Percentiles rank a stretch among this genome's conserved stretches.
phyloP scores from a whole-genome alignment of 495 filamentous ascomycete genomes.

The Hypoxylon rickii region DNA sequence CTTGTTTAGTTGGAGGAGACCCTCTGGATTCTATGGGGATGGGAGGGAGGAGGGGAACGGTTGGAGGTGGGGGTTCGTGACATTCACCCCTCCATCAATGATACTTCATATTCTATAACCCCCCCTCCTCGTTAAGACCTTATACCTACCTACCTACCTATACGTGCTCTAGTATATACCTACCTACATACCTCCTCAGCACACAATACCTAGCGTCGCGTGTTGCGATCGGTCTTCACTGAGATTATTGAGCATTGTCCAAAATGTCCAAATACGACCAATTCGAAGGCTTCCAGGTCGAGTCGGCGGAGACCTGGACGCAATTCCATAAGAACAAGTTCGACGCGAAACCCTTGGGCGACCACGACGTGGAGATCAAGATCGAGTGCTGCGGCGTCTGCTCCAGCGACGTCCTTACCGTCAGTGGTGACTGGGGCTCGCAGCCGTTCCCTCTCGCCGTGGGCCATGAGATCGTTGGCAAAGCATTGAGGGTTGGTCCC shows the following conservation, averaged over 20 bases:
- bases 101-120: no score
- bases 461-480: conserved; percentile 58
- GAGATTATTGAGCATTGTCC: no score
- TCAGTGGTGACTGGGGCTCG: conserved; percentile 60
- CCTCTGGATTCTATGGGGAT: no score
- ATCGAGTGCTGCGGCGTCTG: conserved; percentile 58
- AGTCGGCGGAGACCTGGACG: conserved; percentile 55
- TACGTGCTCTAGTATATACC: not conserved
- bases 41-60: not conserved
- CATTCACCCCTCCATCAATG: not conserved
- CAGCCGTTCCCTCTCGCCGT: conserved; percentile 58
- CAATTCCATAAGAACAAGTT: conserved; percentile 62
- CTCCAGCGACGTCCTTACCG: conserved; percentile 61
- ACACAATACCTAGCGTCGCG: not conserved
- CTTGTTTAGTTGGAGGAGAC: no score
- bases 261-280: conserved; percentile 41
- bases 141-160: not conserved
- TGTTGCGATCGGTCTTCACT: no score
- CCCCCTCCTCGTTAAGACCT: no score
- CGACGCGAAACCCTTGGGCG: conserved; percentile 61
- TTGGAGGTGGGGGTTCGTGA: not conserved
- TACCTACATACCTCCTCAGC: not conserved
- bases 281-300: conserved; percentile 59
- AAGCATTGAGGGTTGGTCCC: conserved; percentile 57
- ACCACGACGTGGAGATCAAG: conserved; percentile 61